Conservation (phyloP, 208 protist genomes). For the Crithidia fasciculata region DNA sequence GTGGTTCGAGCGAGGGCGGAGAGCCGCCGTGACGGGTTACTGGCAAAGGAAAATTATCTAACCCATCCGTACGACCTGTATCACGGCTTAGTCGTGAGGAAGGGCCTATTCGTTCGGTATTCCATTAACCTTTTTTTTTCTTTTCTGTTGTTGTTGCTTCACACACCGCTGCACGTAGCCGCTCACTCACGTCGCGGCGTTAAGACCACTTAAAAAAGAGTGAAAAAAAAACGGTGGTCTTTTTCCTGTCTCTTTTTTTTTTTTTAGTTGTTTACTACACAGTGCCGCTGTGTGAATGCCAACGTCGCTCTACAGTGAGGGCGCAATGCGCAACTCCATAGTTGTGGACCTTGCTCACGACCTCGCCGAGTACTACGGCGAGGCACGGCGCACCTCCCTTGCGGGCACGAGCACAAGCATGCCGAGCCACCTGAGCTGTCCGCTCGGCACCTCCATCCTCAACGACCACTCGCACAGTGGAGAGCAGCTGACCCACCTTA, state of each 20-base stretch:
- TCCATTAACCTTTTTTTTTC: not conserved
- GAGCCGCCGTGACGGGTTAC: too few relatives aligned
- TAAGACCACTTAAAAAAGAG: too few relatives aligned
- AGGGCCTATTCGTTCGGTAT: not conserved
- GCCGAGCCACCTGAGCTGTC: conserved; percentile 13
- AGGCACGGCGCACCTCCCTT: conserved; percentile 4
- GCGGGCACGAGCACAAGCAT: conserved; percentile 8
- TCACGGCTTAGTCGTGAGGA: too few relatives aligned
- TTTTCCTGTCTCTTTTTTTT: conserved; percentile 3
- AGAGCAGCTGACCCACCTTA: not conserved
- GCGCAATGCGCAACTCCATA: conserved; percentile 11
- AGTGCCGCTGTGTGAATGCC: not conserved
- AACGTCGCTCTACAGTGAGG: conserved; percentile 11
- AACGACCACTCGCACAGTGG: conserved; percentile 5
- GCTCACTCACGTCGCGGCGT: too few relatives aligned
- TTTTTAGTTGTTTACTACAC: not conserved
- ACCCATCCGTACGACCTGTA: too few relatives aligned
- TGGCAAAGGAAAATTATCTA: too few relatives aligned
- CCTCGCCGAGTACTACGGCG: conserved; percentile 10
- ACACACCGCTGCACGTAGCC: too few relatives aligned
- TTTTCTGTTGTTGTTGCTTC: not conserved
- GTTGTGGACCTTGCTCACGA: conserved; percentile 22
- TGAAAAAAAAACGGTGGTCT: not conserved
- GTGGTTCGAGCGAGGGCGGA: too few relatives aligned
- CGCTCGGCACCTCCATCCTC: not conserved